Evolutionary conservation across 148 eudicot genomes (phyloP).

Genomic region (Rhododendron henanense): DNA sequence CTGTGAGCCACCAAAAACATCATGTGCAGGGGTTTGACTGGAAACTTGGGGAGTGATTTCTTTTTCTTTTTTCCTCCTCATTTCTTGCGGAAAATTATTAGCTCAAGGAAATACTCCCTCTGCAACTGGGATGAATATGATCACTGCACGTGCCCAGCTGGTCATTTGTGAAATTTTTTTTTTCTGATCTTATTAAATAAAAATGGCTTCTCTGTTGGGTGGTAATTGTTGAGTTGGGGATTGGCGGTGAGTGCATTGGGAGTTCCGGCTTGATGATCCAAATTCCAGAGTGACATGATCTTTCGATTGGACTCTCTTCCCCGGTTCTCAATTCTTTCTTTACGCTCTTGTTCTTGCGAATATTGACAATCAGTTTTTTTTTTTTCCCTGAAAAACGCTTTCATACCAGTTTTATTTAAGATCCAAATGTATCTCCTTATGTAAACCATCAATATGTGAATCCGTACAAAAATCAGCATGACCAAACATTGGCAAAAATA

Average conservation of each 20-base stretch:
- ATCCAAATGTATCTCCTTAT: neutral
- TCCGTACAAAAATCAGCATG: too few species aligned
- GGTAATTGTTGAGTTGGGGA: neutral
- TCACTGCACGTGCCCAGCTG: conserved; percentile 4
- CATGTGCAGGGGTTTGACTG: conserved; percentile 14
- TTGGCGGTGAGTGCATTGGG: neutral
- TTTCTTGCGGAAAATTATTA: neutral
- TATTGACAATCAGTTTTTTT: too few species aligned
- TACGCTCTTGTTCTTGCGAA: neutral
- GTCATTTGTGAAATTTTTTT: neutral
- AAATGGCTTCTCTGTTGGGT: neutral
- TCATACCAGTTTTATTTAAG: too few species aligned
- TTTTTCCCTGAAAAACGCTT: too few species aligned
- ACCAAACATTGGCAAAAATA: too few species aligned
- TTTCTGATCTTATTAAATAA: neutral
- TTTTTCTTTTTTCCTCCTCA: neutral
- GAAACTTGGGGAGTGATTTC: neutral
- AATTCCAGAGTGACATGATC: neutral
- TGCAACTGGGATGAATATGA: neutral
- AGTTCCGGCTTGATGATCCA: neutral
- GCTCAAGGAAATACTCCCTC: neutral
- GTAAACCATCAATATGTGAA: too few species aligned
- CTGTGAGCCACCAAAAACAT: conserved; percentile 4
- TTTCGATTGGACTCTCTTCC: too few species aligned
- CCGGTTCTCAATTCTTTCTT: neutral